Evolutionary conservation across 257 asterid species (phyloP).

Genomic region (Fraxinus quadrangulata): DNA sequence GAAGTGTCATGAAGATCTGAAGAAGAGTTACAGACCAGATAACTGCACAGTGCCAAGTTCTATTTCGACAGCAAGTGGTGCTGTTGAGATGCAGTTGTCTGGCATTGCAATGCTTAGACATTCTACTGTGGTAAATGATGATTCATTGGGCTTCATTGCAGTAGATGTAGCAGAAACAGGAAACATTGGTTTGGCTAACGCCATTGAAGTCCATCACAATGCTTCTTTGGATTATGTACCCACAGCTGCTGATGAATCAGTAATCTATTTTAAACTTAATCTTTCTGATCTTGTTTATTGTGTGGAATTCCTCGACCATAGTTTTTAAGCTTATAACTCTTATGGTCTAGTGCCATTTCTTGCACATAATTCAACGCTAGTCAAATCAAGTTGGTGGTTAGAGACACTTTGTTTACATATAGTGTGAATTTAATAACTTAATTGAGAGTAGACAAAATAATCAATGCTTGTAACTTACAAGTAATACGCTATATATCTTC

Average conservation of each 20-base stretch:
- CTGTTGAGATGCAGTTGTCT: slow-evolving; percentile 22
- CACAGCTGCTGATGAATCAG: slow-evolving; percentile 25
- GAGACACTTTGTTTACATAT: neutral
- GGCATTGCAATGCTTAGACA: slow-evolving; percentile 6
- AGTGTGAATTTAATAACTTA: neutral
- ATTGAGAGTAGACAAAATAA: neutral
- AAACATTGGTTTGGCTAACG: slow-evolving; percentile 12
- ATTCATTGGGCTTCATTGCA: slow-evolving; percentile 11
- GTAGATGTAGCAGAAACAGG: slow-evolving; percentile 14
- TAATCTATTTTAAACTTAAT: neutral
- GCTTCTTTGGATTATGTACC: slow-evolving; percentile 5
- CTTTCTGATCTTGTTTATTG: neutral
- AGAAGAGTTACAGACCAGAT: neutral
- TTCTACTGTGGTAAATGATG: slow-evolving; percentile 19
- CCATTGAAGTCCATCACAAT: slow-evolving; percentile 18
- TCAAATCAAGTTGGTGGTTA: neutral
- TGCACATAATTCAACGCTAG: neutral
- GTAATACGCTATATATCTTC: neutral
- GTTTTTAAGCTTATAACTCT: neutral
- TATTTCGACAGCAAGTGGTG: slow-evolving; percentile 20
- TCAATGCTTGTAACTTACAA: neutral
- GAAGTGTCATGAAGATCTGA: neutral
- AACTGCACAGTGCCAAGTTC: neutral
- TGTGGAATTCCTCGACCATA: neutral
- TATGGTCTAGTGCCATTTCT: neutral